Evolutionary conservation across 75 land plant species (phyloP), one percentile per base, ranked within the genome.

Genomic region (Selaginella tamariscina): DNA sequence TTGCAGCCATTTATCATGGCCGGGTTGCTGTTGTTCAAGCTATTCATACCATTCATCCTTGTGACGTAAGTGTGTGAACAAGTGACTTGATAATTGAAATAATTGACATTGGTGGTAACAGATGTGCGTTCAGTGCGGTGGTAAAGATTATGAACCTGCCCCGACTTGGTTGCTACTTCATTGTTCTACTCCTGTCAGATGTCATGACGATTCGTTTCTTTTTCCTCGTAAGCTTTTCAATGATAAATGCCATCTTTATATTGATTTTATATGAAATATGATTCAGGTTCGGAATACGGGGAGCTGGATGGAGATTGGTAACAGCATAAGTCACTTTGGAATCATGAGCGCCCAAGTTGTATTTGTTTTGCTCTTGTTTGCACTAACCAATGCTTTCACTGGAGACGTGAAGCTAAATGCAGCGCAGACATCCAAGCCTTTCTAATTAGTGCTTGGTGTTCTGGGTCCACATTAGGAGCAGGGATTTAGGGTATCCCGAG

Each of bases 231-330:
- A 65, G 84, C 13, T 23, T 64, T 11, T 24, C 30, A 26, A 5
- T 39, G 49, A 39, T 15, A 15, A 15, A 5, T 5, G 5, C 5
- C 49, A 39, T 5, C 15, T 39, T 39, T 39, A 5, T 39, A 15
- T 39, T 39, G 49, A 5, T 39, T 15, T 5, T 39, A 39, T n/a
- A n/a, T n/a, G n/a, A n/a, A n/a, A n/a, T n/a, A n/a, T n/a, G n/a
- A n/a, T 31, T 32, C 80, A 92, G 97, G 97, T 92, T 9, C 83
- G 83, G 32, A 92, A 79, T 54, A 92, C 82, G n/a, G 97, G 97
- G 56, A 92, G 97, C 71, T 92, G 97, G 97, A 84, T 92, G 89
- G 94, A 92, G 68, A 92, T 92, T 56, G 97, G 97, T 1, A 87
- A 92, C 72, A 92, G 86, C 80, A 92, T 92, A 33, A 92, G 97